phyloP scores from a whole-genome alignment of 345 rosid genomes.

The Bruguiera parviflora region DNA sequence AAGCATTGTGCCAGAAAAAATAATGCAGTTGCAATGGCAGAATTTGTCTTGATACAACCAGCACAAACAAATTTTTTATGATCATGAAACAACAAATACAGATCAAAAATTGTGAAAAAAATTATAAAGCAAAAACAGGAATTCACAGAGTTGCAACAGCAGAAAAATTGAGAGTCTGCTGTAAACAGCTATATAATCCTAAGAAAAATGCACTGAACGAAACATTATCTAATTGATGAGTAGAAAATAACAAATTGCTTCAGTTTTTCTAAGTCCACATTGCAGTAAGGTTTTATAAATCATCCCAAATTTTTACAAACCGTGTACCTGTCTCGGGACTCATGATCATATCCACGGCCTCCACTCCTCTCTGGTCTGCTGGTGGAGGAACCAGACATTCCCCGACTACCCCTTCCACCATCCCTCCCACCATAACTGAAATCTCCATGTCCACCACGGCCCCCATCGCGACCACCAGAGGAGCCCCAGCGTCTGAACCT shows the following conservation, averaged over 20 bases:
- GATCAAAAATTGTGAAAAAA: not conserved
- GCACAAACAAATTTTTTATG: too few species aligned
- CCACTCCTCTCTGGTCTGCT: conserved; percentile 38
- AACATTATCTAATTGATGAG: not conserved
- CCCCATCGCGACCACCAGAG: conserved; percentile 64
- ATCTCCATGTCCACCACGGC: conserved; percentile 48
- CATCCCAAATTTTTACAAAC: not conserved
- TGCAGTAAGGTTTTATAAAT: not conserved
- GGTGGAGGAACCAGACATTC: conserved; percentile 27
- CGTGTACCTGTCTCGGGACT: conserved; percentile 61
- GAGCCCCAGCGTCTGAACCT: conserved; percentile 77
- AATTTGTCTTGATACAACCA: too few species aligned
- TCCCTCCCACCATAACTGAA: conserved; percentile 51
- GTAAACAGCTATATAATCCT: not conserved
- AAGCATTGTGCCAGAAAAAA: not conserved
- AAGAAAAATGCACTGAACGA: not conserved
- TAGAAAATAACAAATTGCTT: too few species aligned
- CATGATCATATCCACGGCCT: conserved; percentile 46
- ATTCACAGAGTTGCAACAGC: not conserved
- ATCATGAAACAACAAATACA: not conserved
- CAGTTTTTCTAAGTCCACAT: too few species aligned
- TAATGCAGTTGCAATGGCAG: too few species aligned
- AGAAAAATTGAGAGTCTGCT: not conserved
- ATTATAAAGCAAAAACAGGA: not conserved
- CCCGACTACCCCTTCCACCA: conserved; percentile 54